Evolutionary conservation across 495 filamentous ascomycete species (phyloP), one percentile per base, ranked within the genome.

Genomic region (Neurospora sp.): DNA sequence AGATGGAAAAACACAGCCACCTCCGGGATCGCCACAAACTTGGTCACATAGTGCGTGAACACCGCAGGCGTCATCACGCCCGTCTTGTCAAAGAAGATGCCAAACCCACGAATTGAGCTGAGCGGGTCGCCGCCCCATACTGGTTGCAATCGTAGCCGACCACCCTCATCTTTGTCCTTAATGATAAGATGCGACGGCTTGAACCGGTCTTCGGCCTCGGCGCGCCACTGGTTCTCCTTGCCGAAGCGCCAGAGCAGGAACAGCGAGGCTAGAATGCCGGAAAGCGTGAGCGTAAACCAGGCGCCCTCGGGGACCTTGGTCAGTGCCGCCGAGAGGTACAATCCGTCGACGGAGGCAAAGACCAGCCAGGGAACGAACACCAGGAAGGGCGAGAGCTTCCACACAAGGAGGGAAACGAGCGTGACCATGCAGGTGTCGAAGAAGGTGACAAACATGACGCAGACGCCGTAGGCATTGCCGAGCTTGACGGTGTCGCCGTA

Each of bases 241-340:
- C 91, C 91, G 71, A 87, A 92, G 22, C 91, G 87, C 91, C 91
- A 93, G 14, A 93, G 82, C 38, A 92, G 79, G 74, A 93, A 89
- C 37, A 93, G 74, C 40, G 79, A 82, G 0, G 88, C 83, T 0
- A 93, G 82, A 1, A 91, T 76, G 7, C 81, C 79, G 0, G 89
- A 85, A n/a, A 93, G 84, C 0, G 87, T 80, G 12, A 93, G 79
- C 0, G 91, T 93, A 73, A 93, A 91, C 91, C 91, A 93, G 16
- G 91, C 91, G 2, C 91, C 91, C 1, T 88, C 79, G 3, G 91
- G 91, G 10, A 93, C 87, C 74, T 93, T 93, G 39, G 83, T 89
- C 2, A 93, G 80, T 0, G 90, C 87, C 0, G 89, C 87, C 0
- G 89, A 90, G 8, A 93, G 84, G 76, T 89, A 93, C 2, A 89